Evolutionary conservation across 306 rosid species (phyloP), one percentile per base, ranked within the genome.

Genomic region (Cucurbita maxima): DNA sequence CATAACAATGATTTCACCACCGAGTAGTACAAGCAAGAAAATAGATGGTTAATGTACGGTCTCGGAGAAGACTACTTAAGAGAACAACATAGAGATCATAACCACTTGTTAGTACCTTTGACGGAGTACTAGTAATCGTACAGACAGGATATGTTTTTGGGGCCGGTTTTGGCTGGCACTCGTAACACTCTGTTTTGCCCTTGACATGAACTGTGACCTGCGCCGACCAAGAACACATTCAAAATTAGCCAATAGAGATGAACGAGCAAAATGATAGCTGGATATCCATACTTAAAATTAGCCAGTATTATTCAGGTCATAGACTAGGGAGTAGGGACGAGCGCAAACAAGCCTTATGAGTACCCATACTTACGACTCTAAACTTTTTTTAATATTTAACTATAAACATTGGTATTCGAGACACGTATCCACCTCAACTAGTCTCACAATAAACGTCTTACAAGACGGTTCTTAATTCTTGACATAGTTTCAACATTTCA

Each of bases 101-200:
- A 45, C 20, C 74, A 25, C 36, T 61, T 20, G 50, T 36, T 51
- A 34, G 60, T 83, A 95, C 99, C 99, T 95, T 95, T 22, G 99
- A 91, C 45, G 99, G 99, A 58, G 99, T 95, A 82, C 96, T 95
- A 18, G 97, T 91, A 79, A 95, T 95, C 14, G 99, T 95, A 76
- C 99, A 95, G 76, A 91, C 99, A 63, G 99, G 99, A 83, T 91
- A 95, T 1, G 99, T 95, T 89, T 89, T 95, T 7, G 99, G 97
- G 43, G 97, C 96, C 13, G 93, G 99, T 85, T 95, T 95, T 53
- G 97, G 99, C 66, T 95, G 88, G 80, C 99, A 95, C 82, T 95
- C 99, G 22, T 95, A 95, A 87, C 99, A 95, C 82, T 95, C 99
- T 14, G 97, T 95, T 77, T 48, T 88, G 81, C 97, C 99, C 87